phyloP scores from a whole-genome alignment of 1,284 basidiomycete genomes.

The Hemileccinum hortonii region DNA sequence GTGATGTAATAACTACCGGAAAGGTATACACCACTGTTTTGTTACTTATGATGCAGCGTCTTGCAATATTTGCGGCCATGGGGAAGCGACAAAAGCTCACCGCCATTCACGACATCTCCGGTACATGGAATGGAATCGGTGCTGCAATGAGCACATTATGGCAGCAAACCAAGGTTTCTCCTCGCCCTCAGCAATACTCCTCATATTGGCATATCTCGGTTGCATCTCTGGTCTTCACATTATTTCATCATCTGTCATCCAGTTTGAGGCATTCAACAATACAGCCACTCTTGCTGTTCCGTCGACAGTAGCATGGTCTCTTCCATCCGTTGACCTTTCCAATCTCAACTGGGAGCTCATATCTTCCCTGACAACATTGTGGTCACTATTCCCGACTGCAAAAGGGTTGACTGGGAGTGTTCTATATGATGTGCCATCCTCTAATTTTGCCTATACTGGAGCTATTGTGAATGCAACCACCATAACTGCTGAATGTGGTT shows the following conservation, averaged over 20 bases:
- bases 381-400: conserved; percentile 3
- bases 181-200: neutral
- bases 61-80: conserved; percentile 5
- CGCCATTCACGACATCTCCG: conserved; percentile 13
- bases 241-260: conserved; percentile 21
- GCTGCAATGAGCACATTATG: conserved; percentile 15
- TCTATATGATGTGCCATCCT: conserved; percentile 14
- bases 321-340: neutral
- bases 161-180: conserved; percentile 16
- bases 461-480: conserved; percentile 13
- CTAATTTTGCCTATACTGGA: neutral
- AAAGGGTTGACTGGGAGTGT: conserved; percentile 11
- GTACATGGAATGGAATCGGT: conserved; percentile 23
- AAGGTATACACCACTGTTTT: conserved; percentile 17
- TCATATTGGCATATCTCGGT: conserved; percentile 7
- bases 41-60: conserved; percentile 7
- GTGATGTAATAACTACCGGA: too few relatives aligned
- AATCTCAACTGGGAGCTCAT: conserved; percentile 2
- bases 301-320: conserved; percentile 11
- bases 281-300: neutral
- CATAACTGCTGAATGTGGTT: conserved; percentile 14
- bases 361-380: neutral
- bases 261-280: conserved; percentile 16
- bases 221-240: conserved; percentile 19
- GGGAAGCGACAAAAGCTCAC: conserved; percentile 14